Percentiles rank a stretch among this genome's conserved stretches.
phyloP scores from a whole-genome alignment of 768 basidiomycete genomes.

The Podaxis sp. region DNA sequence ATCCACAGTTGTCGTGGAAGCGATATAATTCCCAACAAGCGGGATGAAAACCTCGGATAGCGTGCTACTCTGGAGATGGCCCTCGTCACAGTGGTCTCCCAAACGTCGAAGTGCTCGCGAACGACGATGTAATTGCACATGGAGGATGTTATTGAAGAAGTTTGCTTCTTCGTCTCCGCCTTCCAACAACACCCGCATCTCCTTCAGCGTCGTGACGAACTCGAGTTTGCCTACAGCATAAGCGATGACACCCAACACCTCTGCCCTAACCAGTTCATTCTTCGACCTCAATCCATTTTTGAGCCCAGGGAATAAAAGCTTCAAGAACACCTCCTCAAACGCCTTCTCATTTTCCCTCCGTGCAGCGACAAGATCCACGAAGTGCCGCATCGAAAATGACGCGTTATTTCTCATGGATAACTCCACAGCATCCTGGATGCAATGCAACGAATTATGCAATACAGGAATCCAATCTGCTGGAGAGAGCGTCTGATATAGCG shows the following conservation, averaged over 20 bases:
- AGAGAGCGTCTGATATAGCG: conserved; percentile 43
- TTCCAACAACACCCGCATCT: conserved; percentile 79
- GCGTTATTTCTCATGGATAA: conserved; percentile 83
- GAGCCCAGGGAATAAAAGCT: conserved; percentile 69
- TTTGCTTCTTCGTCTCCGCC: conserved; percentile 91
- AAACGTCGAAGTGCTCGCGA: conserved; percentile 83
- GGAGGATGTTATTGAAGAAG: conserved; percentile 95
- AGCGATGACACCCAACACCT: conserved; percentile 75
- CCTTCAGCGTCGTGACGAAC: conserved; percentile 56
- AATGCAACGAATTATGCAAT: conserved; percentile 77
- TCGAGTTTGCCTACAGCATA: conserved; percentile 66
- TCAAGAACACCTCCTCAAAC: conserved; percentile 53
- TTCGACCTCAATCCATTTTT: conserved; percentile 77
- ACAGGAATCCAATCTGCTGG: conserved; percentile 74
- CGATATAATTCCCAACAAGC: conserved; percentile 77
- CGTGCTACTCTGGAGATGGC: conserved; percentile 60
- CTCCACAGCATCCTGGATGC: conserved; percentile 87
- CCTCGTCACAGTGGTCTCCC: conserved; percentile 68
- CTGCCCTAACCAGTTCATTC: conserved; percentile 82
- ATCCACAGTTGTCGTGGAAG: conserved; percentile 56
- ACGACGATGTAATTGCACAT: conserved; percentile 89
- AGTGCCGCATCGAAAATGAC: conserved; percentile 68
- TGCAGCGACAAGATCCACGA: conserved; percentile 58
- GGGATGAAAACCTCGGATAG: conserved; percentile 84
- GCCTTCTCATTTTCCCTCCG: conserved; percentile 30